phyloP scores from a whole-genome alignment of 257 asterid species.

The Sherardia arvensis region DNA sequence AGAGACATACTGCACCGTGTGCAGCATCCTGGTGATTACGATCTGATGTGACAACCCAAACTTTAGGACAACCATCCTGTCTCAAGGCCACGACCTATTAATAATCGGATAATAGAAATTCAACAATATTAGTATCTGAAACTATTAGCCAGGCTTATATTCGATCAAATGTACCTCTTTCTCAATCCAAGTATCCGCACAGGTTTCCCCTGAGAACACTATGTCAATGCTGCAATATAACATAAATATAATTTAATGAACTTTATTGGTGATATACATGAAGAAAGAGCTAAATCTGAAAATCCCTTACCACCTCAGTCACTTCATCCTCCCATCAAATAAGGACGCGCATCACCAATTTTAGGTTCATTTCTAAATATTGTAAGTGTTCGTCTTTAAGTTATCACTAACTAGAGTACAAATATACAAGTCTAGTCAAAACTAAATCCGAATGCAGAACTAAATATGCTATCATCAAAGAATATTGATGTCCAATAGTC shows the following conservation, averaged over 20 bases:
- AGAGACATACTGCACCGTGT: slow-evolving; percentile 70
- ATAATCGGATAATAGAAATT: background rate
- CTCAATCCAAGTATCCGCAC: slow-evolving; percentile 98
- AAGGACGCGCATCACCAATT: background rate
- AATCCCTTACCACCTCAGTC: background rate
- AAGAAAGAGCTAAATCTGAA: background rate
- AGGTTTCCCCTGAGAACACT: slow-evolving; percentile 70
- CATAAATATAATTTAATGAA: slow-evolving; percentile 15
- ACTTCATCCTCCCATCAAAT: background rate
- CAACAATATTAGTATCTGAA: background rate
- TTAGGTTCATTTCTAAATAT: background rate
- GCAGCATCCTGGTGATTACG: slow-evolving; percentile 79
- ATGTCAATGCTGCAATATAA: slow-evolving; percentile 63
- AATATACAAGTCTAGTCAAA: background rate
- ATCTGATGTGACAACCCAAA: slow-evolving; percentile 96
- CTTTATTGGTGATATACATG: background rate
- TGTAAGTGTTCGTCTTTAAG: too few relatives aligned
- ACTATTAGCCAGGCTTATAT: slow-evolving; percentile 6
- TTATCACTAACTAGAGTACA: background rate
- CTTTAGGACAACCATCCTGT: slow-evolving; percentile 96
- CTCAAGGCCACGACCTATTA: slow-evolving; percentile 74
- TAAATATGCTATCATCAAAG: background rate
- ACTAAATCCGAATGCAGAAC: background rate
- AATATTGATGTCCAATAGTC: background rate
- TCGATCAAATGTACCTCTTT: slow-evolving; percentile 62